These are phyloP conservation scores for Xylariaceae sp. DNA, from an alignment of 2,329 filamentous ascomycete species.

Conservation along the genomic window DNA sequence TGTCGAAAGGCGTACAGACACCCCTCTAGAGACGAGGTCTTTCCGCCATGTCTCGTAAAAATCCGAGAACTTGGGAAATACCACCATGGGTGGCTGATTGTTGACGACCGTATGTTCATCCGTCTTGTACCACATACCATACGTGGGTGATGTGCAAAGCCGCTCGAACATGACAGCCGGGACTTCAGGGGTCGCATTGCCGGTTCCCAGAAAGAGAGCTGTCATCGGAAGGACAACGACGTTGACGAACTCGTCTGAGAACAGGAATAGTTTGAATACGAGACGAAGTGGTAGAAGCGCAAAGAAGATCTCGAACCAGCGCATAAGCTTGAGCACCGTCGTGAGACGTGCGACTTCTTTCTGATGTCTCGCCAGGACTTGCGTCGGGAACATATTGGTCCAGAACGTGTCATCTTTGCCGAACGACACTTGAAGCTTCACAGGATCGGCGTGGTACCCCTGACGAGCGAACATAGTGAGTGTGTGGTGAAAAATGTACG, in stretches of 20 bases:
- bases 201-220: constrained; percentile 34
- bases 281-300: constrained; percentile 42
- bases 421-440: constrained; percentile 51
- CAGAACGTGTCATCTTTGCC: constrained; percentile 52
- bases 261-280: constrained; percentile 30
- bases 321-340: constrained; percentile 45
- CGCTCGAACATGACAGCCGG: constrained; percentile 34
- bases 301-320: constrained; percentile 50
- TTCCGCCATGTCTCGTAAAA: constrained; percentile 51
- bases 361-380: constrained; percentile 45
- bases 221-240: constrained; percentile 34
- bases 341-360: constrained; percentile 46
- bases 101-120: constrained; percentile 31
- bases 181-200: constrained; percentile 33
- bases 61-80: constrained; percentile 51
- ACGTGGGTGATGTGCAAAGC: constrained; percentile 41
- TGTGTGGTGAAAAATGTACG: constrained; percentile 55
- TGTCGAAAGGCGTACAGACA: constrained; percentile 48
- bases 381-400: constrained; percentile 52
- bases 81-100: constrained; percentile 53
- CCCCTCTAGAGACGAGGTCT: constrained; percentile 43
- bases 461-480: constrained; percentile 54
- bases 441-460: constrained; percentile 49
- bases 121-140: constrained; percentile 53
- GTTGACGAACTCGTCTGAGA: constrained; percentile 33